Evolutionary conservation across 1,139 yeast species (phyloP), one percentile per base, ranked within the genome.

Genomic region (Suhomyces choctaworum): DNA sequence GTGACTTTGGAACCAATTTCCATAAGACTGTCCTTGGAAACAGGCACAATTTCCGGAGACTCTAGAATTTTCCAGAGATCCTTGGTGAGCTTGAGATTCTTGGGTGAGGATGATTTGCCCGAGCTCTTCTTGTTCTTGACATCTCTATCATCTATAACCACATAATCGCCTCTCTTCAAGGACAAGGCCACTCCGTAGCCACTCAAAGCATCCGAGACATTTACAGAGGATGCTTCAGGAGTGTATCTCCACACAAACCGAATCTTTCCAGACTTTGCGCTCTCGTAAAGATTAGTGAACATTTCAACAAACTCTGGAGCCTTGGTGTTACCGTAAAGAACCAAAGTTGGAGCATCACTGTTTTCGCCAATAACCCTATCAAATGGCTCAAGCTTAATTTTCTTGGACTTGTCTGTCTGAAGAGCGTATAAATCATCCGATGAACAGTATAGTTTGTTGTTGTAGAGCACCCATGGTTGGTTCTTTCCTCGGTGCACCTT

Each of bases 201-300:
- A 7, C 76, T 51, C 21, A 85, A 53, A 0, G 49, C 31, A 27
- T 76, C 78, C 3, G 31, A 16, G 2, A 22, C 16, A 7, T 52
- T 44, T 16, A 50, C 47, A 2, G 29, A 34, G 1, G 28, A 29
- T 5, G 25, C 17, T 3, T 34, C 23, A 0, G 80, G 78, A 6
- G 78, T 68, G 48, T 87, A 82, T 46, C 97, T 72, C 83, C 95
- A 78, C 3, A 82, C 73, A 54, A 86, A 83, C 39, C 87, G 70
- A 21, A 89, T 56, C 49, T 86, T 85, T 0, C 87, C 94, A 1
- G 64, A 56, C 7, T 62, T 52, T 0, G 95, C 84, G 38, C 83
- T 78, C 29, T 75, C 73, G 42, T 69, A 71, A 38, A 92, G 60
- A 39, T 78, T 74, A 16, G 66, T 57, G 46, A 87, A 80, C 64